Conservation (phyloP, 345 rosid genomes). For the Syzygium jambos region DNA sequence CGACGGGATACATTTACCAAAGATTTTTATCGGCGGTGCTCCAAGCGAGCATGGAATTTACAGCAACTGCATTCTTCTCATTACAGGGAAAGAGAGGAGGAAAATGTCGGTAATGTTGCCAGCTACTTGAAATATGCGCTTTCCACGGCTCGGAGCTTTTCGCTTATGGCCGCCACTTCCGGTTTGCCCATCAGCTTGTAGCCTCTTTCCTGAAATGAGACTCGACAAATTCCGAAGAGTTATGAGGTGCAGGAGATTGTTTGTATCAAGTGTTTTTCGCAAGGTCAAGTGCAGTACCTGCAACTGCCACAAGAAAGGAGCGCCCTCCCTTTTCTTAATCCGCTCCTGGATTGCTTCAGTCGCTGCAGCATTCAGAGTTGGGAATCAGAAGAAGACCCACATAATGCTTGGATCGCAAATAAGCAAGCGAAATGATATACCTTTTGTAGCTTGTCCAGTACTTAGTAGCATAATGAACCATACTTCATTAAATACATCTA, state of each 20-base stretch:
- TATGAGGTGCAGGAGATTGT: neutral
- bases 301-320: constrained; percentile 75
- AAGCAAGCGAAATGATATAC: constrained; percentile 14
- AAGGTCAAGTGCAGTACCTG: constrained; percentile 30
- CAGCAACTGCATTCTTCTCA: neutral
- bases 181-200: constrained; percentile 33
- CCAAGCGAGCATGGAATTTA: neutral
- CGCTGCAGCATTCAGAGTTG: constrained; percentile 22
- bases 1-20: no score
- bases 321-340: constrained; percentile 57
- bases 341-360: constrained; percentile 44
- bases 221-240: neutral
- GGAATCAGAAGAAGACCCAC: neutral
- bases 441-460: constrained; percentile 47
- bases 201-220: constrained; percentile 53
- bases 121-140: constrained; percentile 38
- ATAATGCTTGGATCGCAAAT: neutral
- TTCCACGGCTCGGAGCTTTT: constrained; percentile 55
- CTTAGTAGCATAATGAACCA: constrained; percentile 63
- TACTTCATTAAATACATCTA: constrained; percentile 84
- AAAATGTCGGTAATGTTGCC: neutral
- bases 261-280: neutral
- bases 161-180: constrained; percentile 32
- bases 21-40: neutral
- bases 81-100: neutral